These are phyloP conservation scores for Leccinum pellstonianum DNA, from an alignment of 768 basidiomycete species.

Conservation along the genomic window DNA sequence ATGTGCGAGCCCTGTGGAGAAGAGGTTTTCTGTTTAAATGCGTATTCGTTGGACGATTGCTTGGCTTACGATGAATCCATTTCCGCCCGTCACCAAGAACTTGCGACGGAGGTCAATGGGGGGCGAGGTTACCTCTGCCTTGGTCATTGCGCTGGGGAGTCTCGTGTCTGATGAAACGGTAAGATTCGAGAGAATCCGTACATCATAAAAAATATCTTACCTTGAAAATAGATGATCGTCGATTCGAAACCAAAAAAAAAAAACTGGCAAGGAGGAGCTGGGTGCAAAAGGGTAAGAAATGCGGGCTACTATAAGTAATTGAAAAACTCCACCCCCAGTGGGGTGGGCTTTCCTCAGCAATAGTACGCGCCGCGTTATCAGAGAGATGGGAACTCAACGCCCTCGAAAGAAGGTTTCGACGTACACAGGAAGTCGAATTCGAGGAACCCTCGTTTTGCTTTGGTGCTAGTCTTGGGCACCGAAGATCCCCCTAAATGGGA, in stretches of 20 bases:
- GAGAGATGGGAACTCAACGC: slow-evolving; percentile 1
- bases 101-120: slow-evolving; percentile 3
- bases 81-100: slow-evolving; percentile 48
- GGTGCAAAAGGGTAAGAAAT: not conserved
- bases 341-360: not conserved
- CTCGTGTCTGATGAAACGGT: not conserved
- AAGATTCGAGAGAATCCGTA: not conserved
- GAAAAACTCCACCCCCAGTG: not conserved
- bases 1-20: slow-evolving; percentile 49
- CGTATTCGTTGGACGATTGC: not conserved
- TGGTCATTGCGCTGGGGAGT: not conserved
- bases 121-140: not conserved
- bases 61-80: slow-evolving; percentile 51
- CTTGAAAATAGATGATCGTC: not conserved
- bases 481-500: slow-evolving; percentile 11
- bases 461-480: not conserved
- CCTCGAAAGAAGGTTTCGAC: not conserved
- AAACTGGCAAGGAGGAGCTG: not conserved
- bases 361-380: not conserved
- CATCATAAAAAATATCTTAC: not conserved
- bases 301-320: slow-evolving; percentile 9
- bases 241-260: not conserved
- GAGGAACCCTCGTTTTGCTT: not conserved
- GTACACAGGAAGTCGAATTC: not conserved
- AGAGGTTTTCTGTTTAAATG: not conserved